Percentiles rank a stretch among this genome's conserved stretches.
phyloP scores from a whole-genome alignment of 306 rosid genomes.

The Cicer chorassanicum region DNA sequence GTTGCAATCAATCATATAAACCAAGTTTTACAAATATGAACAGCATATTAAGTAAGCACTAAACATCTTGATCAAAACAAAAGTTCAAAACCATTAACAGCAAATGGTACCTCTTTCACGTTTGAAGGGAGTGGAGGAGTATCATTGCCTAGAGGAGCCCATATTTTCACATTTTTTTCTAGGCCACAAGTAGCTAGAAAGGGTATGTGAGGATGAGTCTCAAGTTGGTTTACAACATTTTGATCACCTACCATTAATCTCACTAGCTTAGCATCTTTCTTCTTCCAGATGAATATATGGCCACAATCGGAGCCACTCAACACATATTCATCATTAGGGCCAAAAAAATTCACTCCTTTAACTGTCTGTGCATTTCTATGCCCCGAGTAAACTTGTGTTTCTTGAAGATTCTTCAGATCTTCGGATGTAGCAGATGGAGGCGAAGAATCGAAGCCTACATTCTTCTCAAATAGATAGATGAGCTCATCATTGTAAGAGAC shows the following conservation, averaged over 20 bases:
- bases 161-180: constrained; percentile 59
- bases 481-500: constrained; percentile 63
- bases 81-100: constrained; percentile 31
- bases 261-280: constrained; percentile 57
- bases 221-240: constrained; percentile 57
- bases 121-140: constrained; percentile 57
- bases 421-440: constrained; percentile 49
- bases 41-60: constrained; percentile 9
- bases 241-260: constrained; percentile 61
- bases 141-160: constrained; percentile 52
- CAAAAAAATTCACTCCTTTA: constrained; percentile 66
- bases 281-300: constrained; percentile 67
- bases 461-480: constrained; percentile 61
- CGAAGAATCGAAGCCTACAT: constrained; percentile 48
- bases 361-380: constrained; percentile 64
- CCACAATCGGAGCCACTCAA: constrained; percentile 70
- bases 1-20: constrained; percentile 23
- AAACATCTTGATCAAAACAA: constrained; percentile 13
- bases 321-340: constrained; percentile 64
- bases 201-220: constrained; percentile 59
- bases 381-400: constrained; percentile 55
- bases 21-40: constrained; percentile 16
- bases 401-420: constrained; percentile 44
- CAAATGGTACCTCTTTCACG: constrained; percentile 49
- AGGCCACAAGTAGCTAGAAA: constrained; percentile 62